Percentiles rank a stretch among this genome's conserved stretches.
phyloP scores from a whole-genome alignment of 495 filamentous ascomycete species.

The Lasiosphaeria ovina region DNA sequence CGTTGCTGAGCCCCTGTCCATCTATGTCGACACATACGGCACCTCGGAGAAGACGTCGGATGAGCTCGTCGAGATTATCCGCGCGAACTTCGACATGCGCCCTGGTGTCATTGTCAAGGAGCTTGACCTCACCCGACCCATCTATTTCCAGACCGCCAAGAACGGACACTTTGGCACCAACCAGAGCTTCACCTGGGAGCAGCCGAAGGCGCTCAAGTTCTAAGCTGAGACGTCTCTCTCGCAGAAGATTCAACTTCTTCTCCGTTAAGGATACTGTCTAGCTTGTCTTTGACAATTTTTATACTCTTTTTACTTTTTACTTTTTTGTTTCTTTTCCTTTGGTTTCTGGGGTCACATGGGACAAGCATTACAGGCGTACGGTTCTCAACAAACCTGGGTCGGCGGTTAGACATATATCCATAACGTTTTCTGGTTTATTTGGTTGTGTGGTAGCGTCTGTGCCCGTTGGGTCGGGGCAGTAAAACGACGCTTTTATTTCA shows the following conservation, averaged over 20 bases:
- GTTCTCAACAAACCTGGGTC: slow-evolving; percentile 43
- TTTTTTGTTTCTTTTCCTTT: slow-evolving; percentile 10
- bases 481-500: slow-evolving; percentile 8
- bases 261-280: slow-evolving; percentile 28
- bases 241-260: slow-evolving; percentile 41
- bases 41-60: slow-evolving; percentile 71
- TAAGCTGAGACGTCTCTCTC: slow-evolving; percentile 50
- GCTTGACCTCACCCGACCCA: slow-evolving; percentile 89
- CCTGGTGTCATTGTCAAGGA: slow-evolving; percentile 98
- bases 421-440: slow-evolving; percentile 23
- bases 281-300: slow-evolving; percentile 24
- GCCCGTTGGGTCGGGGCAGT: slow-evolving; percentile 14
- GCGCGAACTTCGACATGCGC: slow-evolving; percentile 92
- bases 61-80: slow-evolving; percentile 89
- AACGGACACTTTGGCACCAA: slow-evolving; percentile 98
- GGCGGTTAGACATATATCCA: slow-evolving; percentile 36
- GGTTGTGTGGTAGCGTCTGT: slow-evolving; percentile 16
- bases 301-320: no score
- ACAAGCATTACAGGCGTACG: slow-evolving; percentile 39
- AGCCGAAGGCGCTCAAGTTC: slow-evolving; percentile 89
- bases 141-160: slow-evolving; percentile 98
- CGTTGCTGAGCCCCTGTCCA: slow-evolving; percentile 91
- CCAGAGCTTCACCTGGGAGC: slow-evolving; percentile 96
- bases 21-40: slow-evolving; percentile 85
- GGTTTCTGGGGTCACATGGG: slow-evolving; percentile 27